Evolutionary conservation across 1,284 basidiomycete species (phyloP), one percentile per base, ranked within the genome.

Genomic region (Meira nashicola): DNA sequence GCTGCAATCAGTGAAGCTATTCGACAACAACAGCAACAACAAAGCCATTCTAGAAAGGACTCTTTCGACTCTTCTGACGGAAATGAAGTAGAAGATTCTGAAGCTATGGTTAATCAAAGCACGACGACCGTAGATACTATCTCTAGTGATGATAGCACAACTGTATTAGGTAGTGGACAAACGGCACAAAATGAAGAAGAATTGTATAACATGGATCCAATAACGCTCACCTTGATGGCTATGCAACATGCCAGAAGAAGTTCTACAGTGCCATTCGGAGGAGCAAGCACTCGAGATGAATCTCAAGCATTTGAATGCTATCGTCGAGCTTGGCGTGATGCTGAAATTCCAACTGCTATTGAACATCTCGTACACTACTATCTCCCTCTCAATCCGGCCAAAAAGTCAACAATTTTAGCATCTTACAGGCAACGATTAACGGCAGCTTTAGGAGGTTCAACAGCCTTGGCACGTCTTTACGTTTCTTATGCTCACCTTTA

Each of bases 141-240:
- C 12, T 25, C 41, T 12, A 58, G 56, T 33, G 56, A 58, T 55
- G 56, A 58, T 28, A 54, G 48, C 14, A 50, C 48, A 6, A 58
- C 56, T 19, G 56, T 58, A 8, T n/a, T 58, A 49, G 50, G 50
- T 39, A 19, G 23, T 7, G 14, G 28, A 41, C 15, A 19, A 19
- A 14, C n/a, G 17, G 38, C n/a, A 21, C 21, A 15, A 37, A 23
- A 6, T 5, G 54, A 55, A 38, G 56, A 58, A 12, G 65, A 67
- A 6, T 57, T 57, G 11, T 71, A 63, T 62, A 68, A 71, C 46
- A 69, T 69, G 69, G 69, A 71, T 15, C 69, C 69, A 1, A 69
- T 65, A 28, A 69, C 65, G 1, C 58, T 71, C 12, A 66, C 67
- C 9, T 46, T 71, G 43, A 69, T 71, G 28, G 69, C 67, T 3